phyloP scores from a whole-genome alignment of 2,329 filamentous ascomycete genomes.

The Aspergillus sojae region DNA sequence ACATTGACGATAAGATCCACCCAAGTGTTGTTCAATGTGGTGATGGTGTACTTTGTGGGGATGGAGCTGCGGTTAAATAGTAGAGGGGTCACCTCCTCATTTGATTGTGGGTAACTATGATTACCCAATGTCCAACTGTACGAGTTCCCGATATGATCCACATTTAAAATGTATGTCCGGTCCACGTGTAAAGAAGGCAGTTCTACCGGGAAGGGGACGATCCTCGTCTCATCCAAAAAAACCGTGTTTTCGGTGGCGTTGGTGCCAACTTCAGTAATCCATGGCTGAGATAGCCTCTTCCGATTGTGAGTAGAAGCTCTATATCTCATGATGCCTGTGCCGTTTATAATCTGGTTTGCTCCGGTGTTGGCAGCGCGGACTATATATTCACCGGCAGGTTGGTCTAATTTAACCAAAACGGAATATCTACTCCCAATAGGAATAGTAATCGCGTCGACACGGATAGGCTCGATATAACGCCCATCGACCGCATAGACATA shows the following conservation, averaged over 20 bases:
- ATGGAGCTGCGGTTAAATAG: constrained; percentile 33
- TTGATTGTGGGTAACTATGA: constrained; percentile 25
- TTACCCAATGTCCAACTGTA: constrained; percentile 32
- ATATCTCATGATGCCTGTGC: constrained; percentile 54
- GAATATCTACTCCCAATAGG: constrained; percentile 45
- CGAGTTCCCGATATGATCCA: constrained; percentile 23
- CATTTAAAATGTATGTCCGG: constrained; percentile 36
- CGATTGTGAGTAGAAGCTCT: constrained; percentile 18
- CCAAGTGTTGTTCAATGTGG: constrained; percentile 54
- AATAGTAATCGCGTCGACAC: constrained; percentile 40
- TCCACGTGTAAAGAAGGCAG: constrained; percentile 23
- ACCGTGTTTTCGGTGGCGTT: constrained; percentile 45
- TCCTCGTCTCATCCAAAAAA: constrained; percentile 48
- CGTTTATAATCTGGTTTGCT: constrained; percentile 58
- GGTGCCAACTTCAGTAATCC: constrained; percentile 54
- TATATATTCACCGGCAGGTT: constrained; percentile 53
- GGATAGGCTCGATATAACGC: constrained; percentile 44
- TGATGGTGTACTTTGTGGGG: constrained; percentile 20
- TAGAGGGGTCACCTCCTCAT: constrained; percentile 27
- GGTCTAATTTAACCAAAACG: constrained; percentile 48
- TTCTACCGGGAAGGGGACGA: constrained; percentile 50
- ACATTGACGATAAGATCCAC: constrained; percentile 51
- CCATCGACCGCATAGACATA: constrained; percentile 51
- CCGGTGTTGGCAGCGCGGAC: constrained; percentile 56
- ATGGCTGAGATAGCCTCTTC: constrained; percentile 38